Conservation (phyloP, 305 asterid genomes). For the Withania somnifera region DNA sequence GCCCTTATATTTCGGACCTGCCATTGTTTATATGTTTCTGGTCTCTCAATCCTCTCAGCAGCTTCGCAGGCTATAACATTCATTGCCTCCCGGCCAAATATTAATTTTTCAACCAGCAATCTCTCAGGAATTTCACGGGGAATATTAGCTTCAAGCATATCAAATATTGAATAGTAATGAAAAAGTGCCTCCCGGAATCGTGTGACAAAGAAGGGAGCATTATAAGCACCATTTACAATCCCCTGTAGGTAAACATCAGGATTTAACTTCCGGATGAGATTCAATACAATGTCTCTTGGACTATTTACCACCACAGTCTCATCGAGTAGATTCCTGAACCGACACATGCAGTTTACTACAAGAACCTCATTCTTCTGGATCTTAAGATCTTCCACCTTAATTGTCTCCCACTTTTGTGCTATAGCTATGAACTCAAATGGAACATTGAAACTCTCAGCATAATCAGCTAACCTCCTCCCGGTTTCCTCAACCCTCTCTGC, state of each 20-base stretch:
- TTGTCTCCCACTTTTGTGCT: slow-evolving; percentile 88
- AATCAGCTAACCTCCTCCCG: slow-evolving; percentile 60
- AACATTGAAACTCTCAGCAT: slow-evolving; percentile 51
- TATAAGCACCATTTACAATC: slow-evolving; percentile 61
- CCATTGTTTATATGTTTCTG: slow-evolving; percentile 95
- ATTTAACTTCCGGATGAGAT: slow-evolving; percentile 48
- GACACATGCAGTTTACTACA: slow-evolving; percentile 47
- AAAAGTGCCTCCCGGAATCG: slow-evolving; percentile 83
- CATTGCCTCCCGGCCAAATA: slow-evolving; percentile 72
- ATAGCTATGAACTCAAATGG: slow-evolving; percentile 73
- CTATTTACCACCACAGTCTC: slow-evolving; percentile 72
- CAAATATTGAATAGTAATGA: slow-evolving; percentile 64
- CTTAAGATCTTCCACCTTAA: slow-evolving; percentile 59
- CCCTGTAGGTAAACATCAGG: slow-evolving; percentile 61
- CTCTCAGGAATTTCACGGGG: slow-evolving; percentile 68
- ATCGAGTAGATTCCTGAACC: slow-evolving; percentile 64
- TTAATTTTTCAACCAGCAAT: slow-evolving; percentile 45
- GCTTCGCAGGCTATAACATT: slow-evolving; percentile 85
- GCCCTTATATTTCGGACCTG: slow-evolving; percentile 57
- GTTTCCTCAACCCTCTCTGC: slow-evolving; percentile 75
- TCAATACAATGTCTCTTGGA: slow-evolving; percentile 65
- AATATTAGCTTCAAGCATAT: slow-evolving; percentile 63
- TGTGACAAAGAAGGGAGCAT: slow-evolving; percentile 70
- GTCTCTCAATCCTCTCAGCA: slow-evolving; percentile 82
- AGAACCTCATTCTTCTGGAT: slow-evolving; percentile 50